Conservation (phyloP, 345 rosid species). For the Citrus cavaleriei region DNA sequence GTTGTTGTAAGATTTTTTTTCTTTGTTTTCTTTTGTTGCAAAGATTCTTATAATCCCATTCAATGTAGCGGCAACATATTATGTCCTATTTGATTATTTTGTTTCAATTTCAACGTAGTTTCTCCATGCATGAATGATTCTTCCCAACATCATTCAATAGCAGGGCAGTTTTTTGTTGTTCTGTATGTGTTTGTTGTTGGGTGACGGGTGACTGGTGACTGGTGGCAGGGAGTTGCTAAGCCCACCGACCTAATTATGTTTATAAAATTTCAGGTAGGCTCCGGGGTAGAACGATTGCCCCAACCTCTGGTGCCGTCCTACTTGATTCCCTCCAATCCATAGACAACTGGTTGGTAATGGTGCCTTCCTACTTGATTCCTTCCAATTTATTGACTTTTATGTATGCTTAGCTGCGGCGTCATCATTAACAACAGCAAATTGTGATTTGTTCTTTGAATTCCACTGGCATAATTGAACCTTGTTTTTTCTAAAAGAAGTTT, state of each 20-base stretch:
- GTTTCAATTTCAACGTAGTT: background rate
- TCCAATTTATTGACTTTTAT: too few species aligned
- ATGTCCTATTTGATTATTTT: constrained; percentile 1
- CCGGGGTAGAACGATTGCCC: background rate
- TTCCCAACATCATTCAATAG: background rate
- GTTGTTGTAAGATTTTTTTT: constrained; percentile 14
- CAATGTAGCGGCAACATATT: background rate
- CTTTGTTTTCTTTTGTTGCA: background rate
- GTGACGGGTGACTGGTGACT: background rate
- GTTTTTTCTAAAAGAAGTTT: too few species aligned
- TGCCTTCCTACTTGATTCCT: too few species aligned
- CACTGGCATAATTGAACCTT: too few species aligned
- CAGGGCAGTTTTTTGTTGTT: too few species aligned
- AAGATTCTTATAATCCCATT: constrained; percentile 1
- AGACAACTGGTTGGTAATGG: background rate
- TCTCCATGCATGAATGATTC: background rate
- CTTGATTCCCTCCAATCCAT: background rate
- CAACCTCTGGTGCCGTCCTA: background rate
- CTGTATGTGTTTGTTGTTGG: too few species aligned
- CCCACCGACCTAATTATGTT: background rate
- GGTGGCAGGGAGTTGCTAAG: background rate
- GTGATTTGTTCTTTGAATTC: too few species aligned
- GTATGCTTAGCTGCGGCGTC: too few species aligned
- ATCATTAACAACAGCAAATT: too few species aligned
- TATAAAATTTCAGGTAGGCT: background rate